A percentile compares a stretch with the other conserved stretches of the same genome.
Conservation (phyloP, 345 rosid species). For the Ceriops zippeliana region DNA sequence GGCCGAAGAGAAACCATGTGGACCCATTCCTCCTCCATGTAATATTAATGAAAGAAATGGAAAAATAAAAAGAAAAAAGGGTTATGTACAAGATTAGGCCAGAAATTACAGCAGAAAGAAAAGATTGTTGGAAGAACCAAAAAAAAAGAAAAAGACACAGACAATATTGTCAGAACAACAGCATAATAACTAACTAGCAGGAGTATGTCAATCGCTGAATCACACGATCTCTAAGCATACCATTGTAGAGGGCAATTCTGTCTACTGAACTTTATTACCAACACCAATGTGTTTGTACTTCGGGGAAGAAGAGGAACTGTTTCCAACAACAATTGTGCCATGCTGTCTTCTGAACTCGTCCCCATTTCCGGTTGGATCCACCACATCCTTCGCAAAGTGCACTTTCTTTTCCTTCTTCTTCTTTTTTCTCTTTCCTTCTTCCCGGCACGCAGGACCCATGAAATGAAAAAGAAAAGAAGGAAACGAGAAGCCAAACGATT, state of each 20-base stretch:
- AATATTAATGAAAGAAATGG: background rate
- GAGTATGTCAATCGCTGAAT: constrained; percentile 47
- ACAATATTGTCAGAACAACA: background rate
- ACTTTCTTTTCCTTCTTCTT: constrained; percentile 46
- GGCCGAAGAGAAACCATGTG: constrained; percentile 4
- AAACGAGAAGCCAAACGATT: background rate
- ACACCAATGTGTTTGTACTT: constrained; percentile 11
- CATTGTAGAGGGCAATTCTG: constrained; percentile 62
- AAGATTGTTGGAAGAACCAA: no score
- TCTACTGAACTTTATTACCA: constrained; percentile 50
- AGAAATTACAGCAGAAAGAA: background rate
- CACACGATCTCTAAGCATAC: constrained; percentile 58
- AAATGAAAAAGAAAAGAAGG: background rate
- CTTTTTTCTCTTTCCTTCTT: constrained; percentile 35
- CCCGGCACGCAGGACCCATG: background rate
- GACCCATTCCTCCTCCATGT: background rate
- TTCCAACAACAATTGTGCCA: background rate
- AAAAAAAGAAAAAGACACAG: background rate
- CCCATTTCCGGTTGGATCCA: constrained; percentile 49
- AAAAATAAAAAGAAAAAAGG: background rate
- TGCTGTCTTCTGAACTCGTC: constrained; percentile 42
- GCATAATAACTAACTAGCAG: constrained; percentile 9
- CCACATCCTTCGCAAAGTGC: constrained; percentile 55
- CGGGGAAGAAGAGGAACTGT: constrained; percentile 12
- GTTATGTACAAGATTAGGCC: no score